Percentiles rank a stretch among this genome's conserved stretches.
Evolutionary conservation across 2,329 filamentous ascomycete genomes (phyloP).

Genomic region (Hawksworthiomyces lignivorus): DNA sequence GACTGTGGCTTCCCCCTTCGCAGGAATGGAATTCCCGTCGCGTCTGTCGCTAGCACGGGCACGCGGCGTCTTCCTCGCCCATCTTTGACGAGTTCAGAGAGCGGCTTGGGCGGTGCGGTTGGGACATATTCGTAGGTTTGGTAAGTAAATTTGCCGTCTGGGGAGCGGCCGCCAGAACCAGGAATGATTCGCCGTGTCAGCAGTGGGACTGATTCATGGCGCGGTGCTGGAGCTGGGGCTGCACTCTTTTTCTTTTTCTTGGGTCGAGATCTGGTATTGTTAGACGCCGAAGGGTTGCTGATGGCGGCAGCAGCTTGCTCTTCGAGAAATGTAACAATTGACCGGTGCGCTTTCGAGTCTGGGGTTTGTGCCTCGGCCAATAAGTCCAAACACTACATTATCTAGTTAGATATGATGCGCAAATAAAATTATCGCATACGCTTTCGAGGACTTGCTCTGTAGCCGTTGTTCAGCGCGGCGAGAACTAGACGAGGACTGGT

Average conservation of each 20-base stretch:
- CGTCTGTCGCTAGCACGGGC: constrained; percentile 46
- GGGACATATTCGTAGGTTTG: constrained; percentile 35
- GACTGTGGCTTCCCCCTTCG: constrained; percentile 61
- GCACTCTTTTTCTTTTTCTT: neutral
- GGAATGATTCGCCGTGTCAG: constrained; percentile 20
- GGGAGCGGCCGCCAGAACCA: constrained; percentile 12
- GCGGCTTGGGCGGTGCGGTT: constrained; percentile 39
- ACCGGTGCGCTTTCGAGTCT: constrained; percentile 31
- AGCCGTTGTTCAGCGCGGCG: constrained; percentile 58
- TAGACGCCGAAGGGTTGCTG: no score
- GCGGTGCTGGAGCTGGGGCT: constrained; percentile 15
- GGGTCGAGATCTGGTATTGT: neutral
- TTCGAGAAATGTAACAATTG: constrained; percentile 34
- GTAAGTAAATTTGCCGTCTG: constrained; percentile 3
- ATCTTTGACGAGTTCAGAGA: constrained; percentile 29
- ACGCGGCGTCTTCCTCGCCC: constrained; percentile 40
- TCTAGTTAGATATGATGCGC: no score
- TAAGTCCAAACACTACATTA: constrained; percentile 21
- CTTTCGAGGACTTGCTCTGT: constrained; percentile 56
- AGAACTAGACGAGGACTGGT: constrained; percentile 53
- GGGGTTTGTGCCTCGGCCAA: constrained; percentile 29
- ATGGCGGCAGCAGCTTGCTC: constrained; percentile 16
- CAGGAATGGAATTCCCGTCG: constrained; percentile 55
- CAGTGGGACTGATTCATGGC: constrained; percentile 20
- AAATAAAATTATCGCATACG: no score